phyloP scores from a whole-genome alignment of 345 rosid species.

The Luvunga scandens region DNA sequence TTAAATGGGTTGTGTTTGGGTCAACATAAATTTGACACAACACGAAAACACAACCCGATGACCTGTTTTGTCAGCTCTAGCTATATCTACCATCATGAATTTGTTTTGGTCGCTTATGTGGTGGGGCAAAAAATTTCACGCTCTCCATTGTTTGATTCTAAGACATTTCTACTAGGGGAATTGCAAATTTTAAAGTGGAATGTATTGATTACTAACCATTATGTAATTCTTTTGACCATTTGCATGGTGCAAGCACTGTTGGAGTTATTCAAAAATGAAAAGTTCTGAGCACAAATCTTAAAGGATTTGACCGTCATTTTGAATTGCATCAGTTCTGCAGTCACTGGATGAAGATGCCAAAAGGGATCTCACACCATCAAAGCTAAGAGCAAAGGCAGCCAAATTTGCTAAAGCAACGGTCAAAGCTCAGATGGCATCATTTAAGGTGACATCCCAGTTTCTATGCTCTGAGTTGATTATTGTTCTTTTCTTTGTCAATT shows the following conservation, averaged over 20 bases:
- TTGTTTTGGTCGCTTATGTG: background rate
- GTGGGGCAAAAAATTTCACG: background rate
- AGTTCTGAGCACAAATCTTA: conserved; percentile 7
- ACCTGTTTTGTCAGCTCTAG: no score
- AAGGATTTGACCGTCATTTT: conserved; percentile 34
- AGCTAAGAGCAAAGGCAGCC: conserved; percentile 90
- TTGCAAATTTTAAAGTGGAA: background rate
- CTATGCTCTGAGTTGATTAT: background rate
- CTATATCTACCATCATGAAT: background rate
- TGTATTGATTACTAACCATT: background rate
- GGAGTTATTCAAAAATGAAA: background rate
- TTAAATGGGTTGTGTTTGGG: no score
- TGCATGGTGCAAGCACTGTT: background rate
- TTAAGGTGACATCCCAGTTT: conserved; percentile 55
- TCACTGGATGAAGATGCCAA: conserved; percentile 80
- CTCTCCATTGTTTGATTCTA: background rate
- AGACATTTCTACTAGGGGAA: background rate
- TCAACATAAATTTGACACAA: no score
- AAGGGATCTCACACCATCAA: conserved; percentile 79
- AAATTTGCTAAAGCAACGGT: conserved; percentile 93
- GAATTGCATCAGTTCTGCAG: conserved; percentile 76
- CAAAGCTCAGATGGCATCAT: conserved; percentile 89
- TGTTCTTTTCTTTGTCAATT: background rate
- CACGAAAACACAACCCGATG: no score
- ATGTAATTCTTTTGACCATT: background rate